These are phyloP conservation scores for Aureobasidium lini DNA, from an alignment of 2,329 filamentous ascomycete genomes.

Conservation along the genomic window DNA sequence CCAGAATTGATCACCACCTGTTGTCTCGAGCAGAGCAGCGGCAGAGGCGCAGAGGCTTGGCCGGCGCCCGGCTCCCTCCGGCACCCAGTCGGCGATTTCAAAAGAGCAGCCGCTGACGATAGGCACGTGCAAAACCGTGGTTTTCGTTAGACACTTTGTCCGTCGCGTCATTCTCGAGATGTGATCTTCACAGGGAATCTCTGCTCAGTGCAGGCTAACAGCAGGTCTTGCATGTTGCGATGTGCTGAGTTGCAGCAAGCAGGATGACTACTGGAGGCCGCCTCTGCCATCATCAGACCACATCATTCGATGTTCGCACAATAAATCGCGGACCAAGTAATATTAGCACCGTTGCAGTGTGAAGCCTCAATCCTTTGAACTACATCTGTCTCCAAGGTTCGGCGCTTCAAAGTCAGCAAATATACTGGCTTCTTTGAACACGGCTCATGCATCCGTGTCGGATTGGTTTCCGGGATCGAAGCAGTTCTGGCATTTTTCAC, in stretches of 20 bases:
- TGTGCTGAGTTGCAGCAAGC: background rate
- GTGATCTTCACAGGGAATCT: background rate
- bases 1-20: background rate
- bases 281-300: background rate
- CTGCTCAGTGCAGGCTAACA: background rate
- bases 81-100: background rate
- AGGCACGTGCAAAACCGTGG: background rate
- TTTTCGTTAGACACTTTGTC: background rate
- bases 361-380: background rate
- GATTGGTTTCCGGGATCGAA: background rate
- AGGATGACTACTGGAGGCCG: background rate
- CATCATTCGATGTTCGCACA: background rate
- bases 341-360: background rate
- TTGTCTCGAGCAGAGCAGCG: background rate
- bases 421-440: background rate
- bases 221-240: background rate
- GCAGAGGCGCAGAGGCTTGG: slow-evolving; percentile 1
- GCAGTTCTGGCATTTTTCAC: too few relatives aligned
- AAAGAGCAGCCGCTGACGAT: background rate
- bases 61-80: background rate
- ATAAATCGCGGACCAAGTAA: background rate
- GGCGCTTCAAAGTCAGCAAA: background rate
- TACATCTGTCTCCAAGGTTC: background rate
- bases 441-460: background rate
- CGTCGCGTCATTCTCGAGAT: background rate